A percentile compares a stretch with the other conserved stretches of the same genome.
These are phyloP conservation scores for Cyclotella distinguenda DNA, from an alignment of 108 stramenopile species.

Conservation along the genomic window DNA sequence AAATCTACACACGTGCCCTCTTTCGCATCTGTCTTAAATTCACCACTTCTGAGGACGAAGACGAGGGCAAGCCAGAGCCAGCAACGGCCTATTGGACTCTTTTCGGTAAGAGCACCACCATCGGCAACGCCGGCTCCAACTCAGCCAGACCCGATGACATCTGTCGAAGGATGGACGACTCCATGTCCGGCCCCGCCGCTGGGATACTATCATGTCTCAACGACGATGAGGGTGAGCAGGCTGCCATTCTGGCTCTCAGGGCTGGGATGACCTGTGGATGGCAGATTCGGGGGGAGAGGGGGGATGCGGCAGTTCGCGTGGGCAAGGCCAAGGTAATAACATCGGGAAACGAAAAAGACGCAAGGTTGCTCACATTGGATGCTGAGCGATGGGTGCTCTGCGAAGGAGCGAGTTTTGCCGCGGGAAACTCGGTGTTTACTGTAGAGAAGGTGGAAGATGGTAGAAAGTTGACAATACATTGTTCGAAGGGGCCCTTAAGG, in stretches of 20 bases:
- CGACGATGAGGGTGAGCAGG: slow-evolving; percentile 81
- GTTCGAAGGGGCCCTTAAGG: slow-evolving; percentile 88
- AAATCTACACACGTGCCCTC: slow-evolving; percentile 82
- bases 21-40: slow-evolving; percentile 88
- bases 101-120: slow-evolving; percentile 79
- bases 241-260: slow-evolving; percentile 65
- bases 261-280: slow-evolving; percentile 86
- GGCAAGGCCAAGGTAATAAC: slow-evolving; percentile 81
- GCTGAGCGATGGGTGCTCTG: slow-evolving; percentile 85
- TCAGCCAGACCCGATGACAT: slow-evolving; percentile 81
- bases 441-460: slow-evolving; percentile 83
- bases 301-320: slow-evolving; percentile 85
- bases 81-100: slow-evolving; percentile 88
- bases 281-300: slow-evolving; percentile 85
- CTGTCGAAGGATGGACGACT: slow-evolving; percentile 87
- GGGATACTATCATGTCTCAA: slow-evolving; percentile 68
- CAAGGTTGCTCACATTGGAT: slow-evolving; percentile 78
- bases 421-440: slow-evolving; percentile 88
- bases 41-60: slow-evolving; percentile 90
- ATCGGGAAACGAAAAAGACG: slow-evolving; percentile 55
- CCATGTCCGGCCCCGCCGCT: slow-evolving; percentile 84
- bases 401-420: slow-evolving; percentile 85
- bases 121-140: slow-evolving; percentile 80
- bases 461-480: slow-evolving; percentile 84
- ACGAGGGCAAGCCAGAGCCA: slow-evolving; percentile 90